These are phyloP conservation scores for Pythium guiyangense DNA, from an alignment of 352 stramenopile species.

Conservation along the genomic window DNA sequence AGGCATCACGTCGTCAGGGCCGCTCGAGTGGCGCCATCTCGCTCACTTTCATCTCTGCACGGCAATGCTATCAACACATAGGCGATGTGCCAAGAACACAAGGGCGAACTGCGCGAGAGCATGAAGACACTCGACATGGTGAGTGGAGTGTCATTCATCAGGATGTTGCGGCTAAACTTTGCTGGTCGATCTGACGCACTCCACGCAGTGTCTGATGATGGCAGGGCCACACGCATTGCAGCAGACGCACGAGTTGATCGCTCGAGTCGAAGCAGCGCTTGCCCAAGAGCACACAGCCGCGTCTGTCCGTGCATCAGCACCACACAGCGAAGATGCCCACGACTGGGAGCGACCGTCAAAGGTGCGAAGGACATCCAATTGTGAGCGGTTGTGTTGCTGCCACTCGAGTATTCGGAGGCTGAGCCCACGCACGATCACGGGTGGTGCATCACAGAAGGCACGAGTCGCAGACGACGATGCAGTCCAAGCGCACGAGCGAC, in stretches of 20 bases:
- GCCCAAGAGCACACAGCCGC: background rate
- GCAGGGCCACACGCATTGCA: slow-evolving; percentile 40
- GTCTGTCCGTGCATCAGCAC: background rate
- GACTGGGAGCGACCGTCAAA: slow-evolving; percentile 7
- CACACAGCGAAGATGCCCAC: background rate
- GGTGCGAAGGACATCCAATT: slow-evolving; percentile 1
- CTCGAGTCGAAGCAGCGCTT: slow-evolving; percentile 25
- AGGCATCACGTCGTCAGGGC: background rate
- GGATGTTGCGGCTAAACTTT: too few relatives aligned
- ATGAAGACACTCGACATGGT: slow-evolving; percentile 65
- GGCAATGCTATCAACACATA: slow-evolving; percentile 5
- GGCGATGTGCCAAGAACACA: slow-evolving; percentile 26
- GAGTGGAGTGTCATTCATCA: slow-evolving; percentile 2
- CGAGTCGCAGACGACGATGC: background rate
- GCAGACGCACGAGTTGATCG: slow-evolving; percentile 48
- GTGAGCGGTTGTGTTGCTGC: too few relatives aligned
- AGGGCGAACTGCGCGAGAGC: slow-evolving; percentile 22
- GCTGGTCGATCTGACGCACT: background rate
- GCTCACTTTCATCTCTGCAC: too few relatives aligned
- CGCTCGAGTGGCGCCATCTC: too few relatives aligned
- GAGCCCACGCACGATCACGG: background rate
- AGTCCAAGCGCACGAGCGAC: slow-evolving; percentile 1
- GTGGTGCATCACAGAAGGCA: slow-evolving; percentile 1
- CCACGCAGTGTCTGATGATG: slow-evolving; percentile 63
- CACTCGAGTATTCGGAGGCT: background rate